A percentile compares a stretch with the other conserved stretches of the same genome.
These are phyloP conservation scores for Lasiodiplodia hormozganensis DNA, from an alignment of 2,329 filamentous ascomycete species.

Conservation along the genomic window DNA sequence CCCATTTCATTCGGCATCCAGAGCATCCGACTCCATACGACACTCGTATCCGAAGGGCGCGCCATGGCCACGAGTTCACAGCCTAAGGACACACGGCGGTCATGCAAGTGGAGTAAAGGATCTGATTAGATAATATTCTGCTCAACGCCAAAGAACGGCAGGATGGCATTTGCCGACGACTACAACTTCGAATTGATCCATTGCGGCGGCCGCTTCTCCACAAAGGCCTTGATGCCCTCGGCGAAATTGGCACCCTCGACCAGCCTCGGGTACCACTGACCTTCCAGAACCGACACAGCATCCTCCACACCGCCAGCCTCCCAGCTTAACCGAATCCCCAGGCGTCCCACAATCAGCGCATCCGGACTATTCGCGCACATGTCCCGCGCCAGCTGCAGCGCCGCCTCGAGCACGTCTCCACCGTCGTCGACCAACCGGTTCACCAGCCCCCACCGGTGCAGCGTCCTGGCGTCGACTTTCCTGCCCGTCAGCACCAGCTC, in stretches of 20 bases:
- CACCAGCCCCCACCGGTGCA: constrained; percentile 31
- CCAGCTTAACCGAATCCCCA: constrained; percentile 34
- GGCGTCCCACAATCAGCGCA: constrained; percentile 33
- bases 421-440: constrained; percentile 22
- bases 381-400: constrained; percentile 31
- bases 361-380: constrained; percentile 35
- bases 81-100: not conserved
- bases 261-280: constrained; percentile 33
- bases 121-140: constrained; percentile 11
- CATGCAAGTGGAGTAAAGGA: not conserved
- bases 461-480: constrained; percentile 41
- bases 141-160: not conserved
- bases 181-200: constrained; percentile 53
- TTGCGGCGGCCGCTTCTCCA: constrained; percentile 50
- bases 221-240: constrained; percentile 55
- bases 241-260: constrained; percentile 50
- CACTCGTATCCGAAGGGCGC: not conserved
- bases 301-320: constrained; percentile 32
- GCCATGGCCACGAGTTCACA: not conserved
- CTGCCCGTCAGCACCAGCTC: constrained; percentile 53
- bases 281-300: constrained; percentile 7
- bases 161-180: not conserved
- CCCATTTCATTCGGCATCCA: not conserved
- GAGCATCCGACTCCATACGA: not conserved
- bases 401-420: constrained; percentile 26